Evolutionary conservation across 2,329 filamentous ascomycete species (phyloP).

Genomic region (Neonectria punicea): DNA sequence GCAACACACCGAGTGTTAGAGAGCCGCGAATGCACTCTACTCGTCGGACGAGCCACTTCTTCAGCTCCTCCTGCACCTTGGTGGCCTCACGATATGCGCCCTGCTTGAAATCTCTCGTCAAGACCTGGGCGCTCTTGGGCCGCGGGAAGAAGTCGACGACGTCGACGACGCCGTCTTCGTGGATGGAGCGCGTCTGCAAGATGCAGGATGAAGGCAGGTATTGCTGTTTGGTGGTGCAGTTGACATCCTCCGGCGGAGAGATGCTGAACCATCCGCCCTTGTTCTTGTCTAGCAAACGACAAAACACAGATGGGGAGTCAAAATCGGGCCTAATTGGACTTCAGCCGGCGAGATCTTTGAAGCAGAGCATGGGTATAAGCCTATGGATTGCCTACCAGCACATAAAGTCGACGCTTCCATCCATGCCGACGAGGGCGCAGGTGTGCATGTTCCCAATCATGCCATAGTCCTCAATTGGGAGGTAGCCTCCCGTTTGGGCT

Average conservation of each 20-base stretch:
- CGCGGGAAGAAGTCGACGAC: conserved; percentile 81
- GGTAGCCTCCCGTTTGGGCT: conserved; percentile 58
- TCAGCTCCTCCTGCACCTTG: conserved; percentile 69
- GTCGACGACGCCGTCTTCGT: conserved; percentile 79
- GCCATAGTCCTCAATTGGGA: conserved; percentile 80
- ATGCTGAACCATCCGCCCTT: conserved; percentile 81
- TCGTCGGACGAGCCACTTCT: conserved; percentile 76
- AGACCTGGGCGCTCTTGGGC: conserved; percentile 67
- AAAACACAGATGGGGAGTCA: conserved; percentile 81
- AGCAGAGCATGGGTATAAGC: background rate
- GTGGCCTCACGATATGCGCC: conserved; percentile 65
- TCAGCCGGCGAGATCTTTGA: conserved; percentile 6
- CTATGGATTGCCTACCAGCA: conserved; percentile 66
- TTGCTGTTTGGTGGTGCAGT: conserved; percentile 78
- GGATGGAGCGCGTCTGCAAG: conserved; percentile 80
- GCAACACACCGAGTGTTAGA: conserved; percentile 64
- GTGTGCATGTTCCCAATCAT: conserved; percentile 86
- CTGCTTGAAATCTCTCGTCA: conserved; percentile 59
- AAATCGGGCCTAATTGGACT: conserved; percentile 73
- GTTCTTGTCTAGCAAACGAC: conserved; percentile 77
- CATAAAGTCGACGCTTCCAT: conserved; percentile 81
- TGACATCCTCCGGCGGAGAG: conserved; percentile 59
- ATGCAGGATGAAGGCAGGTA: conserved; percentile 81
- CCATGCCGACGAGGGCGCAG: conserved; percentile 78
- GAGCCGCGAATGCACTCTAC: conserved; percentile 78